These are phyloP conservation scores for Xylaria grammica DNA, from an alignment of 495 filamentous ascomycete genomes.

Conservation along the genomic window DNA sequence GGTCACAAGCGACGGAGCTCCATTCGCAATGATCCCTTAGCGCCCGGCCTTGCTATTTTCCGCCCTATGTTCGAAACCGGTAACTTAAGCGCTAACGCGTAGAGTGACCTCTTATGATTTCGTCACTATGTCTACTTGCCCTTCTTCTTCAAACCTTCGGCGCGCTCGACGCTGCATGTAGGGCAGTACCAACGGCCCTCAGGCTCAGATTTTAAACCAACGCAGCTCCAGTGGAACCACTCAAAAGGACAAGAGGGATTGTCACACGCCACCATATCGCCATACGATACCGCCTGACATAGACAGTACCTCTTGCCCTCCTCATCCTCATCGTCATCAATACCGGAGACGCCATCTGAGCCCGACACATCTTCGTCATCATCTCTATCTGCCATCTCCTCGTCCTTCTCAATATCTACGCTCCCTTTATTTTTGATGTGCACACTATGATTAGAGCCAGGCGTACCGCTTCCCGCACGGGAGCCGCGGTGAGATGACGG, in stretches of 20 bases:
- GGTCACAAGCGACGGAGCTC: not conserved
- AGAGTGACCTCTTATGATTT: not conserved
- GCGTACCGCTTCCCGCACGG: constrained; percentile 53
- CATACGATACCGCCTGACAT: constrained; percentile 90
- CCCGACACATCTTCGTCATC: constrained; percentile 67
- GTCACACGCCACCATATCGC: constrained; percentile 98
- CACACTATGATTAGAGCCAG: constrained; percentile 28
- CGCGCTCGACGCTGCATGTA: constrained; percentile 58
- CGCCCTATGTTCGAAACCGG: too few species aligned
- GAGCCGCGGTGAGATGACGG: constrained; percentile 48
- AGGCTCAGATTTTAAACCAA: constrained; percentile 86
- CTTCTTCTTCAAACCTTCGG: constrained; percentile 61
- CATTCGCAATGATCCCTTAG: not conserved
- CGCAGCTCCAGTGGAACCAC: constrained; percentile 99
- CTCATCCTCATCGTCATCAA: constrained; percentile 83
- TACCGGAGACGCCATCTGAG: constrained; percentile 67
- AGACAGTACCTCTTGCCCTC: constrained; percentile 91
- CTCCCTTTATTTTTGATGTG: constrained; percentile 31
- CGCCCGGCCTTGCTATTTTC: too few species aligned
- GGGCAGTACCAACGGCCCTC: constrained; percentile 93
- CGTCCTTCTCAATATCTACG: constrained; percentile 40
- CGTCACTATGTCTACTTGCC: constrained; percentile 24
- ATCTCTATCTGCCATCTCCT: constrained; percentile 42
- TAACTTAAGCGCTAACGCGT: too few species aligned
- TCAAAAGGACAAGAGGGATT: constrained; percentile 90